These are phyloP conservation scores for Linnemannia hyalina DNA, from an alignment of 192 early-diverging fungal genomes.

Conservation along the genomic window DNA sequence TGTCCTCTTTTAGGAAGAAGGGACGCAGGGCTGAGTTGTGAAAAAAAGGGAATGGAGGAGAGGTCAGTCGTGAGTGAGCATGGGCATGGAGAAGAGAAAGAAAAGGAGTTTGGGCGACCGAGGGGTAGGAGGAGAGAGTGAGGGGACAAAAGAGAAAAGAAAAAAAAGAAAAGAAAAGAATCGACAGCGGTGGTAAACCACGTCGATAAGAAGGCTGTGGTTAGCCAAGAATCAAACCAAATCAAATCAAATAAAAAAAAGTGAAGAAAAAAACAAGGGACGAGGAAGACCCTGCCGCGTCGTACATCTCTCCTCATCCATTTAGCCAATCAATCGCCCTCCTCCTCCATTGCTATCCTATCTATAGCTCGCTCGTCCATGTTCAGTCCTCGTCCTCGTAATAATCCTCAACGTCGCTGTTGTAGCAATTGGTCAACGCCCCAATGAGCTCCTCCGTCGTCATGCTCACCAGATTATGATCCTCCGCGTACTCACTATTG, in stretches of 20 bases:
- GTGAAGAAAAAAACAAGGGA: background rate
- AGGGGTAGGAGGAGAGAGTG: too few relatives aligned
- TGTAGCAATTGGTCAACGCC: constrained; percentile 46
- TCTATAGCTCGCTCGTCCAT: background rate
- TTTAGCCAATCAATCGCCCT: background rate
- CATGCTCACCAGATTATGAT: constrained; percentile 48
- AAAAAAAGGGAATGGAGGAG: background rate
- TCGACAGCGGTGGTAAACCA: too few relatives aligned
- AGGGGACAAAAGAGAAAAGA: background rate
- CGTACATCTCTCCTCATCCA: background rate
- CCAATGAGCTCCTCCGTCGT: constrained; percentile 52
- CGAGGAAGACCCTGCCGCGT: background rate
- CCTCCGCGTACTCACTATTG: constrained; percentile 43
- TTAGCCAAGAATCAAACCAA: too few relatives aligned
- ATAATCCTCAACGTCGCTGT: constrained; percentile 40
- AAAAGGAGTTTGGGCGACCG: background rate
- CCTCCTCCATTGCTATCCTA: background rate
- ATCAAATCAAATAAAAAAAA: background rate
- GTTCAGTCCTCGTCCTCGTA: constrained; percentile 29
- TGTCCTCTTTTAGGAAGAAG: background rate
- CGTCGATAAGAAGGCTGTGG: background rate
- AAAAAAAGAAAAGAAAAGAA: too few relatives aligned
- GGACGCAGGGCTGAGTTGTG: background rate
- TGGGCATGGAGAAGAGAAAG: background rate
- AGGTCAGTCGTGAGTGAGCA: background rate